phyloP scores from a whole-genome alignment of 78 protist species.

The Dictyostelium citrinum region DNA sequence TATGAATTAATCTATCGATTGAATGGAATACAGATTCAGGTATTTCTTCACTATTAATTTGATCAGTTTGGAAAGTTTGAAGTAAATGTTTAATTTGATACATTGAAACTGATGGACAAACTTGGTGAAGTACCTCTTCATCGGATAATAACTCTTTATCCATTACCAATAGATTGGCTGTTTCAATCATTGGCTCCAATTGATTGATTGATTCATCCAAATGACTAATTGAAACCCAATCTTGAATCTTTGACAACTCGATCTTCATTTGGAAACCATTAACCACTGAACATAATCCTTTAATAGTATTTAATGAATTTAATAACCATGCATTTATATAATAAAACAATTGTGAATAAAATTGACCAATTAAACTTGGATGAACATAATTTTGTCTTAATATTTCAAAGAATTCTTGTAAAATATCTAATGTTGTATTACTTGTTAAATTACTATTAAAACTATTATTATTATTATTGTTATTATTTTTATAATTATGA shows the following conservation, averaged over 20 bases:
- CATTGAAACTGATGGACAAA: constrained; percentile 27
- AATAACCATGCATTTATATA: constrained; percentile 24
- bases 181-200: constrained; percentile 41
- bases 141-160: constrained; percentile 36
- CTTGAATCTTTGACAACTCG: constrained; percentile 55
- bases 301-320: constrained; percentile 28
- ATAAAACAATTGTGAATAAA: constrained; percentile 47
- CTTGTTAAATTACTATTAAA: constrained; percentile 27
- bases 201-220: constrained; percentile 12
- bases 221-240: constrained; percentile 33
- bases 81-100: constrained; percentile 31
- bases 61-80: constrained; percentile 24
- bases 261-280: constrained; percentile 70
- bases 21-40: background rate
- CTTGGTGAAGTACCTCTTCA: constrained; percentile 24
- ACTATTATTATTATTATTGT: background rate
- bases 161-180: constrained; percentile 53
- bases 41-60: constrained; percentile 19
- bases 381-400: constrained; percentile 60
- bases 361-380: constrained; percentile 22
- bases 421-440: constrained; percentile 28
- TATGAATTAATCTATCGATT: constrained; percentile 3
- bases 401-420: constrained; percentile 48
- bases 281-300: constrained; percentile 24
- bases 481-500: background rate